Evolutionary conservation across 371 early-diverging fungal genomes (phyloP), one percentile per base, ranked within the genome.

Genomic region (Lichtheimia ramosa): DNA sequence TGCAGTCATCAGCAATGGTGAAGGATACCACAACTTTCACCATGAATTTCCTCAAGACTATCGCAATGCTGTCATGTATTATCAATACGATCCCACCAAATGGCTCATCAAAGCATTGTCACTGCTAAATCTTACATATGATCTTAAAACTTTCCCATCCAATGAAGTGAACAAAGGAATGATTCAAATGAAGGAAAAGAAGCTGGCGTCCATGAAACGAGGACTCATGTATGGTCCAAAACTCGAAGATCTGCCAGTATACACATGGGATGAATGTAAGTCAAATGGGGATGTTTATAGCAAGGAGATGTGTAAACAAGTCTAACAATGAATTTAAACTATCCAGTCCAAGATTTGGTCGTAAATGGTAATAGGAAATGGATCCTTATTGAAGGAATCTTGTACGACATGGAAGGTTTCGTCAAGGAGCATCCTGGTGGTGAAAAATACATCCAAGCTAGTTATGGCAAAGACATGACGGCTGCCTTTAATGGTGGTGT

Each of bases 11-110:
- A 92, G 91, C 3, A 66, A 91, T 68, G 93, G 93, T 51, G 92
- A 94, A 74, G 92, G 92, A 7, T 92, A 92, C 71, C 94, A 92
- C 85, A 92, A 92, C 76, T 92, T 92, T 82, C 95, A 94, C 63
- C 96, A 96, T 77, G 92, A 95, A 75, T 97, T 96, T 84, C 97
- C 97, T 57, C 84, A 88, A 61, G 97, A 97, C 78, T 97, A 94
- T 80, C 90, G 97, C 61, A 97, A 97, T 66, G 96, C 94, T 50
- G 90, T 97, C 73, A 66, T 76, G 61, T 89, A 82, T 65, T 87
- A 86, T 59, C 95, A 97, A 80, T 97, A 95, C 69, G 96, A 97
- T 63, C 97, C 97, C 23, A 95, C 97, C 66, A 97, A 96, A 73
- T 96, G 96, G 96, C 69, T 93, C 42, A 96, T 97, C 62, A 81